Evolutionary conservation across 169 alveolate species (phyloP).

Genomic region (Amoebophrya sp.): DNA sequence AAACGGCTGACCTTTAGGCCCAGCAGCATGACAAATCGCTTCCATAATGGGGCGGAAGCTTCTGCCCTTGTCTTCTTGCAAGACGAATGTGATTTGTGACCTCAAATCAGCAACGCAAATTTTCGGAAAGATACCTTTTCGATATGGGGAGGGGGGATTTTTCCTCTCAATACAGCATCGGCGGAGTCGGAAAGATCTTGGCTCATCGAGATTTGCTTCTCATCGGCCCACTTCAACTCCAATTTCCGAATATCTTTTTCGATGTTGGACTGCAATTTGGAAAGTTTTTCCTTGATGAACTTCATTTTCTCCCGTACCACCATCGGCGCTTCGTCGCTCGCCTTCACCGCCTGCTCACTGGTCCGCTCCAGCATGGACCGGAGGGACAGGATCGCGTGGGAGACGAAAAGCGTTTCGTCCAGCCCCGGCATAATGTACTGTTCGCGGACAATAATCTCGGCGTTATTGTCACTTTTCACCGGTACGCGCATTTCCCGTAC

Average conservation of each 20-base stretch:
- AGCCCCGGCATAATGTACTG: neutral
- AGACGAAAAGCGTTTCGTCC: neutral
- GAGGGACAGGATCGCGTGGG: neutral
- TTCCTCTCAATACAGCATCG: too few species aligned
- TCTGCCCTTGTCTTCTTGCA: too few species aligned
- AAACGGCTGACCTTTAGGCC: too few species aligned
- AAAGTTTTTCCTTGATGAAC: neutral
- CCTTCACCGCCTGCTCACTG: neutral
- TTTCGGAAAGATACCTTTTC: too few species aligned
- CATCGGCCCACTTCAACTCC: too few species aligned
- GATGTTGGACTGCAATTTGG: neutral
- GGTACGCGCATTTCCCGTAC: neutral
- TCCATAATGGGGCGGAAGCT: too few species aligned
- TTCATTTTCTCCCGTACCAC: neutral
- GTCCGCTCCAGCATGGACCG: neutral
- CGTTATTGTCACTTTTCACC: neutral
- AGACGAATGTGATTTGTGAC: too few species aligned
- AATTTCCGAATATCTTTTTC: neutral
- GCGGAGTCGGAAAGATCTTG: too few species aligned
- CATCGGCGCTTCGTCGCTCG: constrained; percentile 5
- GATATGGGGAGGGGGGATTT: too few species aligned
- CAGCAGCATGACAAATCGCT: too few species aligned
- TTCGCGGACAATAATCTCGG: neutral
- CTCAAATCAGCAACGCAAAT: too few species aligned
- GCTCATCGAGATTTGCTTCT: neutral